phyloP scores from a whole-genome alignment of 305 asterid species.

The Fraxinus angustifolia region DNA sequence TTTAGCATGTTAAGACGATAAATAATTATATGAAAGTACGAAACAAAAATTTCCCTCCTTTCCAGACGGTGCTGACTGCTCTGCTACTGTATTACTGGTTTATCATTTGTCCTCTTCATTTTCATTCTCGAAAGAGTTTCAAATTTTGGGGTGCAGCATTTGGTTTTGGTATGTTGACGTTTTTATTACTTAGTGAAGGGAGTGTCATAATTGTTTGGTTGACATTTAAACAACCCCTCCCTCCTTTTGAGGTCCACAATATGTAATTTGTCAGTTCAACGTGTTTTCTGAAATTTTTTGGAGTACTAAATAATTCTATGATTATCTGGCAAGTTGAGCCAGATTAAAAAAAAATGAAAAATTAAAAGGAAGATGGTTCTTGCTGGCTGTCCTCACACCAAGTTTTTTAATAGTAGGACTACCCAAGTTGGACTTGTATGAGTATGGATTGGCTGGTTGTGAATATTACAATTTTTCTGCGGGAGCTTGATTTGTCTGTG shows the following conservation, averaged over 20 bases:
- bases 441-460: not conserved
- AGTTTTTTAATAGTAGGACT: not conserved
- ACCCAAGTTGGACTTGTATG: not conserved
- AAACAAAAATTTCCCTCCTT: not conserved
- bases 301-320: not conserved
- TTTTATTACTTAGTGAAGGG: not conserved
- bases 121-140: not conserved
- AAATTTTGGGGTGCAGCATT: not conserved
- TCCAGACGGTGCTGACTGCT: slow-evolving; percentile 2
- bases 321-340: not conserved
- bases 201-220: not conserved
- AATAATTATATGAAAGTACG: not conserved
- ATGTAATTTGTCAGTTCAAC: not conserved
- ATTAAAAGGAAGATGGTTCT: not conserved
- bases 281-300: not conserved
- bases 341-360: not conserved
- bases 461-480: not conserved
- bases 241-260: not conserved
- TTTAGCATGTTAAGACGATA: slow-evolving; percentile 3
- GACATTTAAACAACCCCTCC: not conserved
- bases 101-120: not conserved
- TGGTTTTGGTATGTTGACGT: not conserved
- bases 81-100: not conserved
- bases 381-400: not conserved
- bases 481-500: not conserved